phyloP scores from a whole-genome alignment of 192 early-diverging fungal genomes.

The Coemansia sp. region DNA sequence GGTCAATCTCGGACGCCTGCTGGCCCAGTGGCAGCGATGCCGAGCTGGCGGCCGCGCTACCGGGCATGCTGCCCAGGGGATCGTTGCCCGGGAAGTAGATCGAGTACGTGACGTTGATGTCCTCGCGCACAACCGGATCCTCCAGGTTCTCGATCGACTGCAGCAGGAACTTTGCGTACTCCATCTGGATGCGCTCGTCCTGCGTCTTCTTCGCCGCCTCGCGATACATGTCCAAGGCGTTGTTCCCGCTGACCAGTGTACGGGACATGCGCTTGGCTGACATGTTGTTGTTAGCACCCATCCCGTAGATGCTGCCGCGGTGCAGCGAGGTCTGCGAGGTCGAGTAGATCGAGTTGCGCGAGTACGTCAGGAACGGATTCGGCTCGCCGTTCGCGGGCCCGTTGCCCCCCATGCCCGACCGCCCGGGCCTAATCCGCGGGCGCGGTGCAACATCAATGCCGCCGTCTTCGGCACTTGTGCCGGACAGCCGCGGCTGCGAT shows the following conservation, averaged over 20 bases:
- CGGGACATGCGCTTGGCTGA: constrained; percentile 47
- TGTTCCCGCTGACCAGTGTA: constrained; percentile 48
- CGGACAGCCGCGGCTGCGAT: constrained; percentile 35
- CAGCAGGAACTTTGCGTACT: constrained; percentile 73
- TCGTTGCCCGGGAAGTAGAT: constrained; percentile 45
- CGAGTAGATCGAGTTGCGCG: constrained; percentile 53
- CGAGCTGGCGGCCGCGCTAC: constrained; percentile 32
- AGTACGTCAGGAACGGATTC: constrained; percentile 49
- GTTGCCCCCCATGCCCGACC: constrained; percentile 19
- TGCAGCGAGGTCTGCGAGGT: constrained; percentile 49
- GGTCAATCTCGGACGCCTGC: constrained; percentile 42
- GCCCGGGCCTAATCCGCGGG: constrained; percentile 35
- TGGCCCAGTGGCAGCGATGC: constrained; percentile 47
- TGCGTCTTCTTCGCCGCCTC: constrained; percentile 74
- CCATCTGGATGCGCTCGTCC: constrained; percentile 66
- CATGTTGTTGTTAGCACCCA: constrained; percentile 17
- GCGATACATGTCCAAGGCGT: constrained; percentile 64
- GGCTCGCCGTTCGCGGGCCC: constrained; percentile 20
- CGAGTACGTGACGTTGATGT: constrained; percentile 49
- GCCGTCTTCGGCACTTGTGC: constrained; percentile 4
- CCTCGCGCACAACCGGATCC: constrained; percentile 41
- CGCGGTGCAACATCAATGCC: constrained; percentile 29
- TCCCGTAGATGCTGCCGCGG: constrained; percentile 43
- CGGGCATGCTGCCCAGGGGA: constrained; percentile 11
- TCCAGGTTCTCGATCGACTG: constrained; percentile 59